Conservation (phyloP, 148 eudicot species). For the Chenopodium berlandieri region DNA sequence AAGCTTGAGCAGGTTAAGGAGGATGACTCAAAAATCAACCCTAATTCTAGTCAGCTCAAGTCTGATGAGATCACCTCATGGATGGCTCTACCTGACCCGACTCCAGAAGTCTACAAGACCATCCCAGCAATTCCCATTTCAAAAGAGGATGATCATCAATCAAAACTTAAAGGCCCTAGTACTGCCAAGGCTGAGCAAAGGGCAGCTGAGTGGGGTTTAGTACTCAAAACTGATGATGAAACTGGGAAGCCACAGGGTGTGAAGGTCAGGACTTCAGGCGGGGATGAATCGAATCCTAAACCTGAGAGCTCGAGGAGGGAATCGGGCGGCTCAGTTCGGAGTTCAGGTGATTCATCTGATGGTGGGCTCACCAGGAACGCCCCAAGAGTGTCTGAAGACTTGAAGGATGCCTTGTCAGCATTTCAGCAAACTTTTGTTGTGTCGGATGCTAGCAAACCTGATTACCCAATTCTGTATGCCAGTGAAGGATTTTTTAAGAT, state of each 20-base stretch:
- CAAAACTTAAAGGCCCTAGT: slow-evolving; percentile 11
- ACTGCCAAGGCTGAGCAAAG: slow-evolving; percentile 56
- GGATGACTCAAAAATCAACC: slow-evolving; percentile 24
- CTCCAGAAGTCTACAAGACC: slow-evolving; percentile 22
- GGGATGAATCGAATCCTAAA: slow-evolving; percentile 45
- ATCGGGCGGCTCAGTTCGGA: slow-evolving; percentile 66
- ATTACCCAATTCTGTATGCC: slow-evolving; percentile 83
- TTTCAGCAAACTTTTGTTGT: slow-evolving; percentile 98
- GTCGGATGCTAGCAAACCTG: slow-evolving; percentile 85
- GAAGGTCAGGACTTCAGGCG: slow-evolving; percentile 62
- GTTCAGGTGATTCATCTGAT: slow-evolving; percentile 86
- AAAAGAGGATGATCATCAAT: slow-evolving; percentile 21
- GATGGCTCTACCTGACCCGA: slow-evolving; percentile 78
- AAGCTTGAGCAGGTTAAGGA: slow-evolving; percentile 34
- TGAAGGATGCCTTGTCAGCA: slow-evolving; percentile 79
- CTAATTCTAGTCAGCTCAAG: slow-evolving; percentile 34
- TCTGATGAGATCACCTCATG: slow-evolving; percentile 67
- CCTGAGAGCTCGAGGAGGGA: slow-evolving; percentile 53
- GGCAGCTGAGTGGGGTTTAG: slow-evolving; percentile 98
- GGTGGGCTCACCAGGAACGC: slow-evolving; percentile 51
- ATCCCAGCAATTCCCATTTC: slow-evolving; percentile 23
- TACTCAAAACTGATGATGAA: slow-evolving; percentile 68
- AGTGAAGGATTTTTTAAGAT: slow-evolving; percentile 95
- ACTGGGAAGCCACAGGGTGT: slow-evolving; percentile 87
- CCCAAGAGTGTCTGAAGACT: slow-evolving; percentile 80